phyloP scores from a whole-genome alignment of 345 rosid genomes.

The Arabidopsis arenosa region DNA sequence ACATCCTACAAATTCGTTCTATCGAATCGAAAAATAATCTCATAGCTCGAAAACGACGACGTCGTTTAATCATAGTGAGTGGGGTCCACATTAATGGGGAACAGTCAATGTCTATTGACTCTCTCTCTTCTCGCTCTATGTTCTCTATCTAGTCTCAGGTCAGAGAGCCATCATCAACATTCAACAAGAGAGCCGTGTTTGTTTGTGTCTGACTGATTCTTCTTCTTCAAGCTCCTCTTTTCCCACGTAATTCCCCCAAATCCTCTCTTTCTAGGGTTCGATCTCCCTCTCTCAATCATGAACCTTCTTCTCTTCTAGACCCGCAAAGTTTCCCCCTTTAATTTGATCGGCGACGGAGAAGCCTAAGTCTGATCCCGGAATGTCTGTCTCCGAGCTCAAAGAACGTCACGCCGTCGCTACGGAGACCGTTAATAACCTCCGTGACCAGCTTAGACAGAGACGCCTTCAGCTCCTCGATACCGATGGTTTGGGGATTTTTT shows the following conservation, averaged over 20 bases:
- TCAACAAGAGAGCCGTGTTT: constrained; percentile 1
- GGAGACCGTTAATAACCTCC: constrained; percentile 68
- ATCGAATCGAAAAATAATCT: not conserved
- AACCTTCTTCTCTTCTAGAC: constrained; percentile 32
- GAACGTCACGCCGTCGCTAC: constrained; percentile 79
- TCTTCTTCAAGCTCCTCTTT: constrained; percentile 20
- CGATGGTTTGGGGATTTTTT: constrained; percentile 44
- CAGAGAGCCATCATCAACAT: constrained; percentile 39
- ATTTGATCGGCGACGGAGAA: constrained; percentile 30
- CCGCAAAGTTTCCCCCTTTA: not conserved
- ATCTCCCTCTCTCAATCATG: constrained; percentile 29
- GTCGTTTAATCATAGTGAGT: not conserved
- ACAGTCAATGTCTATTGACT: constrained; percentile 28
- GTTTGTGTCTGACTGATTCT: constrained; percentile 32
- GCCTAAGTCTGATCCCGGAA: constrained; percentile 33
- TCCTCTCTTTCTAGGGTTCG: constrained; percentile 18
- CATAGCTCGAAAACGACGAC: not conserved
- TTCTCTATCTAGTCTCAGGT: constrained; percentile 18
- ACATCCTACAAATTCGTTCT: too few relatives aligned
- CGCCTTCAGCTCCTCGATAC: constrained; percentile 82
- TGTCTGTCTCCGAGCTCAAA: constrained; percentile 91
- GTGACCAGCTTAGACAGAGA: constrained; percentile 77
- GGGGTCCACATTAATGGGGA: constrained; percentile 1
- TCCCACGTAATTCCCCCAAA: constrained; percentile 41
- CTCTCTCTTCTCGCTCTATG: not conserved